Percentiles rank a stretch among this genome's conserved stretches.
phyloP scores from a whole-genome alignment of 192 early-diverging fungal species.

The Linnemannia schmuckeri region DNA sequence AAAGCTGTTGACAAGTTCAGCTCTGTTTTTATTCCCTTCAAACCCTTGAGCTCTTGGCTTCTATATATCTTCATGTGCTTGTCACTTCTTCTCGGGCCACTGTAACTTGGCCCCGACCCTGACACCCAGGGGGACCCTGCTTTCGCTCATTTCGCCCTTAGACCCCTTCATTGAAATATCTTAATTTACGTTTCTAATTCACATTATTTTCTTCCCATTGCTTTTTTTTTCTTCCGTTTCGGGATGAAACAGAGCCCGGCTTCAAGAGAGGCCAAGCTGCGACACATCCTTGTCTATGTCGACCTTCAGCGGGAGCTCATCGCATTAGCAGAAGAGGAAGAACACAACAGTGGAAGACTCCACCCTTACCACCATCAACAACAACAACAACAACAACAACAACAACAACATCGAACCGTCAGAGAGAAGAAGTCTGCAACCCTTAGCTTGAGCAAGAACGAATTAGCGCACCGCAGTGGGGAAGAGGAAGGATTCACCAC shows the following conservation, averaged over 20 bases:
- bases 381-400: constrained; percentile 5
- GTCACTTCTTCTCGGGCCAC: neutral
- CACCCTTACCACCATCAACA: neutral
- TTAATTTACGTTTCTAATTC: neutral
- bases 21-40: neutral
- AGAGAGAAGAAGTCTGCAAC: neutral
- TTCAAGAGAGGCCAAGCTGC: constrained; percentile 46
- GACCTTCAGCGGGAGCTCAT: constrained; percentile 45
- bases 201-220: neutral
- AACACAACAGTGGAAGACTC: neutral
- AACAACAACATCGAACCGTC: neutral
- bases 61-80: neutral
- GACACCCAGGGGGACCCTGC: too few relatives aligned
- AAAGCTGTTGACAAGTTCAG: neutral
- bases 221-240: neutral
- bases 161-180: neutral
- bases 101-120: neutral
- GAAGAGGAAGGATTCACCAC: neutral
- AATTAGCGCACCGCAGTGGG: neutral
- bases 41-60: neutral
- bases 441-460: neutral
- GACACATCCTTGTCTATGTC: constrained; percentile 41
- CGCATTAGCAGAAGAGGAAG: constrained; percentile 30
- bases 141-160: neutral
- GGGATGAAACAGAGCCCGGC: constrained; percentile 28